Conservation (phyloP, 768 basidiomycete genomes). For the Pleurotus pulmonarius region DNA sequence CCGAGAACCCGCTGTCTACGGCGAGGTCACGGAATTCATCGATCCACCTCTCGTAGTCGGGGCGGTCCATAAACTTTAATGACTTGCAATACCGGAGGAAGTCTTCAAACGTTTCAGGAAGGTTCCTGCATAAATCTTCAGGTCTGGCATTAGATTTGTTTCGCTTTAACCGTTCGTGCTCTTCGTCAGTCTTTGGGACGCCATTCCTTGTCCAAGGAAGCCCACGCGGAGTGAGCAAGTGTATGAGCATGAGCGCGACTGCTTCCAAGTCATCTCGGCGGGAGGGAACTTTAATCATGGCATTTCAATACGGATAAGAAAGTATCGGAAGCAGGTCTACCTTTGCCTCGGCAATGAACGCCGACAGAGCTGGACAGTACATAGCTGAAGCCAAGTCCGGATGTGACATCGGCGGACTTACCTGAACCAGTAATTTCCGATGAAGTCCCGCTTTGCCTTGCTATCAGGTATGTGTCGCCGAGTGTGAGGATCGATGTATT, state of each 20-base stretch:
- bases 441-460: conserved; percentile 64
- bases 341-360: conserved; percentile 75
- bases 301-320: neutral
- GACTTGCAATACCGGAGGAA: conserved; percentile 70
- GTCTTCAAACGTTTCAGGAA: conserved; percentile 73
- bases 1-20: conserved; percentile 51
- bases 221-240: conserved; percentile 72
- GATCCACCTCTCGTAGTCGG: conserved; percentile 66
- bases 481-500: conserved; percentile 64
- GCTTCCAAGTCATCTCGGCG: conserved; percentile 80
- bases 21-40: conserved; percentile 65
- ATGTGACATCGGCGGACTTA: conserved; percentile 18
- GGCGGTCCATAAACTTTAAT: conserved; percentile 63
- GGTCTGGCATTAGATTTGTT: conserved; percentile 59
- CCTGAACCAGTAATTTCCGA: conserved; percentile 85
- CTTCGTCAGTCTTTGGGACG: conserved; percentile 66
- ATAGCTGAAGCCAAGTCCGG: too few species aligned
- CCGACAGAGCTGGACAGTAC: conserved; percentile 47
- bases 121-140: conserved; percentile 63
- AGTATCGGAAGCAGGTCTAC: conserved; percentile 27
- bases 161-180: conserved; percentile 60
- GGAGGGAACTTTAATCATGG: conserved; percentile 57
- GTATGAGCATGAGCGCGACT: conserved; percentile 73
- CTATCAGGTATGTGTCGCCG: conserved; percentile 71
- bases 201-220: conserved; percentile 78